Conservation (phyloP, 768 basidiomycete genomes). For the Glaciozyma antarctica region DNA sequence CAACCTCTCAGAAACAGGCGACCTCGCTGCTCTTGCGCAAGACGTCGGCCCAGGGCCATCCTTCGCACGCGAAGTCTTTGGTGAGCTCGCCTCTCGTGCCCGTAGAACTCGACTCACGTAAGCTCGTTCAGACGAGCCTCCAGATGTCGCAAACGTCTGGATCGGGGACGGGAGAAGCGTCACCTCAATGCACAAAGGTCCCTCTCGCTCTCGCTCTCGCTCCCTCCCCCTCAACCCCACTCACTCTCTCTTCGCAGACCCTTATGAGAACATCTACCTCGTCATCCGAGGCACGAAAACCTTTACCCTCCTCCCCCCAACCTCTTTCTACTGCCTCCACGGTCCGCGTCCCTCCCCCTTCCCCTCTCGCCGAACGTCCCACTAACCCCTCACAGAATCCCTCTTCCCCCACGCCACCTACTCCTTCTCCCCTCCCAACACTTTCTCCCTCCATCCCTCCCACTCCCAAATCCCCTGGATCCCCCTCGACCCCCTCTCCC, state of each 20-base stretch:
- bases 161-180: slow-evolving; percentile 67
- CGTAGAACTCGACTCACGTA: slow-evolving; percentile 6
- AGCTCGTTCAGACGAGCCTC: slow-evolving; percentile 58
- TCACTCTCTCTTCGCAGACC: slow-evolving; percentile 55
- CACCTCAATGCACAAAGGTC: slow-evolving; percentile 81
- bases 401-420: slow-evolving; percentile 44
- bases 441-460: neutral
- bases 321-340: slow-evolving; percentile 72
- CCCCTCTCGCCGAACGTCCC: too few relatives aligned
- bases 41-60: slow-evolving; percentile 59
- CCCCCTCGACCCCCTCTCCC: slow-evolving; percentile 56
- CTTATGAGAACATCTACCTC: slow-evolving; percentile 88
- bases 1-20: slow-evolving; percentile 55
- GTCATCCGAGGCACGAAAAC: slow-evolving; percentile 75
- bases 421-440: slow-evolving; percentile 4
- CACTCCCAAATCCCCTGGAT: slow-evolving; percentile 61
- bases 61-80: slow-evolving; percentile 70
- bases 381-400: slow-evolving; percentile 44
- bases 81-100: slow-evolving; percentile 43
- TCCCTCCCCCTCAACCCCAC: neutral
- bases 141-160: slow-evolving; percentile 91
- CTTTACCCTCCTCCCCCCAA: slow-evolving; percentile 77
- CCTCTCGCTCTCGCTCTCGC: neutral
- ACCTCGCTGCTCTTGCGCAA: slow-evolving; percentile 37
- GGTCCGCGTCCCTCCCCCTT: slow-evolving; percentile 45